Percentiles rank a stretch among this genome's conserved stretches.
Evolutionary conservation across 805 yeast genomes (phyloP).

Genomic region (Zygoascus tannicola): DNA sequence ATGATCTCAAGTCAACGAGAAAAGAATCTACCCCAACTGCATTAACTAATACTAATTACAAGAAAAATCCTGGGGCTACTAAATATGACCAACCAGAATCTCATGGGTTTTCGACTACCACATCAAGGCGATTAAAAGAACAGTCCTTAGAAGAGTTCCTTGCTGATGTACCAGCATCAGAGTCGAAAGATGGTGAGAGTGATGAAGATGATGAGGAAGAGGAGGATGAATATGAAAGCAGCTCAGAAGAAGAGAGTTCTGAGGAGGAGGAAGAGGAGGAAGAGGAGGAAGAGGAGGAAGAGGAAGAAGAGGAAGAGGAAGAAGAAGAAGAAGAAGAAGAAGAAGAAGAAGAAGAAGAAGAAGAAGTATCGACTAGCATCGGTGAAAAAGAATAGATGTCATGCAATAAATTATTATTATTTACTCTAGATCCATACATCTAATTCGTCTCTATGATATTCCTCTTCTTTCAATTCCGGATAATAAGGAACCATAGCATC

Average conservation of each 20-base stretch:
- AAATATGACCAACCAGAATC: background rate
- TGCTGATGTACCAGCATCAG: slow-evolving; percentile 32
- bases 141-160: slow-evolving; percentile 87
- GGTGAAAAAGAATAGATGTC: background rate
- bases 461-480: slow-evolving; percentile 37
- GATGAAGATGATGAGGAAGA: slow-evolving; percentile 19
- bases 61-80: background rate
- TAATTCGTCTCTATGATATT: slow-evolving; percentile 40
- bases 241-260: slow-evolving; percentile 23
- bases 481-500: slow-evolving; percentile 78
- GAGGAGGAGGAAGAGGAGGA: slow-evolving; percentile 16
- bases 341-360: slow-evolving; percentile 2
- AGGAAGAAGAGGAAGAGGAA: slow-evolving; percentile 4
- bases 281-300: slow-evolving; percentile 5
- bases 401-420: slow-evolving; percentile 3
- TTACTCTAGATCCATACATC: slow-evolving; percentile 33
- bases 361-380: slow-evolving; percentile 1
- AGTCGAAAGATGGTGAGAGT: slow-evolving; percentile 23
- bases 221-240: slow-evolving; percentile 22
- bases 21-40: background rate
- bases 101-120: slow-evolving; percentile 16
- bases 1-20: background rate
- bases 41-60: background rate
- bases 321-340: slow-evolving; percentile 3
- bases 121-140: slow-evolving; percentile 38